A percentile compares a stretch with the other conserved stretches of the same genome.
These are phyloP conservation scores for Linum tenue DNA, from an alignment of 345 rosid genomes.

Conservation along the genomic window DNA sequence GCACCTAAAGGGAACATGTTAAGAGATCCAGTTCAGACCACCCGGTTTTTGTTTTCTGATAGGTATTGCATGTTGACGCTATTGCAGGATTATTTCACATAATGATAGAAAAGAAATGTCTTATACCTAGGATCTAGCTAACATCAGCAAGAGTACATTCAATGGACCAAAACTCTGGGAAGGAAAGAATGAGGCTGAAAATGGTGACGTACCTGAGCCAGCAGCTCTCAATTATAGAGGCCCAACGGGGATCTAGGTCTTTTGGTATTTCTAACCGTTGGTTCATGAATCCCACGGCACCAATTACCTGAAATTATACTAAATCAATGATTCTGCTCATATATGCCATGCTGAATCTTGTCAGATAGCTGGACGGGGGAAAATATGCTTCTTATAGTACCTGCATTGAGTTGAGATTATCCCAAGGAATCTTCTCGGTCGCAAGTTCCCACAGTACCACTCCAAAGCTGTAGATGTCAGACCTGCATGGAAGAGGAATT, in stretches of 20 bases:
- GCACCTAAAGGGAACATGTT: too few relatives aligned
- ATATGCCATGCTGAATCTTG: background rate
- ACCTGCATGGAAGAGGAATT: slow-evolving; percentile 37
- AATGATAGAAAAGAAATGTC: too few relatives aligned
- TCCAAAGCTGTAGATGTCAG: slow-evolving; percentile 90
- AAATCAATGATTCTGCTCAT: slow-evolving; percentile 14
- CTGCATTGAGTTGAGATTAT: slow-evolving; percentile 92
- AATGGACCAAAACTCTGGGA: background rate
- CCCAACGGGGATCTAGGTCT: slow-evolving; percentile 74
- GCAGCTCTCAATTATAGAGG: slow-evolving; percentile 76
- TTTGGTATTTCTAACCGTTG: slow-evolving; percentile 82
- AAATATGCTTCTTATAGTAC: slow-evolving; percentile 19
- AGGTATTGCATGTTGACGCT: too few relatives aligned
- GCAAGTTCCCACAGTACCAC: slow-evolving; percentile 93
- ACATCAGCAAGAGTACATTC: too few relatives aligned
- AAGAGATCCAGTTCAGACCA: too few relatives aligned
- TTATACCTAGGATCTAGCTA: too few relatives aligned
- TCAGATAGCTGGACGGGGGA: background rate
- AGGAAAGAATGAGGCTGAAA: slow-evolving; percentile 5
- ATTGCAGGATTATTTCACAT: too few relatives aligned
- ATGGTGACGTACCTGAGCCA: slow-evolving; percentile 62
- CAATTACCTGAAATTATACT: slow-evolving; percentile 62
- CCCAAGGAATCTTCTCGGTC: slow-evolving; percentile 97
- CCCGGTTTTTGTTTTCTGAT: too few relatives aligned
- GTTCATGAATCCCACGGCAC: slow-evolving; percentile 97